A percentile compares a stretch with the other conserved stretches of the same genome.
These are phyloP conservation scores for Xylaria sp. DNA, from an alignment of 2,329 filamentous ascomycete genomes.

Conservation along the genomic window DNA sequence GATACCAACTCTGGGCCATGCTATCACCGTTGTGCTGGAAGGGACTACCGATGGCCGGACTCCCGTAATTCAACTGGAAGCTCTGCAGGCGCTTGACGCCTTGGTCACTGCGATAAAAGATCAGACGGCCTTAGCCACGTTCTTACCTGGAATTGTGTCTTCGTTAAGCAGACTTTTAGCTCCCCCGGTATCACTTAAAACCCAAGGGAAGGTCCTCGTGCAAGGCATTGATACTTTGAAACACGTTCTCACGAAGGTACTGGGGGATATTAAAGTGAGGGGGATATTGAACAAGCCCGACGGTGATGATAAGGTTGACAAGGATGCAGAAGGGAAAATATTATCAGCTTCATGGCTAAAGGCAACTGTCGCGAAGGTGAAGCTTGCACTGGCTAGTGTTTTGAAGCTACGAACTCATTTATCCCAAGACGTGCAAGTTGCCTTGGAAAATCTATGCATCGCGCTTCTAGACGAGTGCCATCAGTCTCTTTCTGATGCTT, in stretches of 20 bases:
- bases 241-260: slow-evolving; percentile 63
- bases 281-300: slow-evolving; percentile 56
- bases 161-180: slow-evolving; percentile 80
- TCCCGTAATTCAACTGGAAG: slow-evolving; percentile 75
- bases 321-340: slow-evolving; percentile 52
- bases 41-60: slow-evolving; percentile 73
- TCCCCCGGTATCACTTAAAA: slow-evolving; percentile 69
- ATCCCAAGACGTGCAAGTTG: slow-evolving; percentile 73
- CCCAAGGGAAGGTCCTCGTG: slow-evolving; percentile 70
- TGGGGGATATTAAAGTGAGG: slow-evolving; percentile 68
- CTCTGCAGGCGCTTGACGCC: slow-evolving; percentile 71
- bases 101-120: slow-evolving; percentile 75
- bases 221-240: slow-evolving; percentile 69
- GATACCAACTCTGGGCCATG: slow-evolving; percentile 83
- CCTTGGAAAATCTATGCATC: slow-evolving; percentile 77
- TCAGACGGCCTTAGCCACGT: slow-evolving; percentile 80
- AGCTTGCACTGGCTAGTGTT: slow-evolving; percentile 81
- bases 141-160: slow-evolving; percentile 89
- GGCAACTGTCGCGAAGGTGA: slow-evolving; percentile 83
- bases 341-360: slow-evolving; percentile 75
- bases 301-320: slow-evolving; percentile 39
- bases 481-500: slow-evolving; percentile 74
- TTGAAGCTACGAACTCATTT: slow-evolving; percentile 79
- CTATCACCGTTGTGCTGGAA: slow-evolving; percentile 82
- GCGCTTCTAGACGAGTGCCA: slow-evolving; percentile 82